phyloP scores from a whole-genome alignment of 805 yeast species.

The Lachancea waltii region DNA sequence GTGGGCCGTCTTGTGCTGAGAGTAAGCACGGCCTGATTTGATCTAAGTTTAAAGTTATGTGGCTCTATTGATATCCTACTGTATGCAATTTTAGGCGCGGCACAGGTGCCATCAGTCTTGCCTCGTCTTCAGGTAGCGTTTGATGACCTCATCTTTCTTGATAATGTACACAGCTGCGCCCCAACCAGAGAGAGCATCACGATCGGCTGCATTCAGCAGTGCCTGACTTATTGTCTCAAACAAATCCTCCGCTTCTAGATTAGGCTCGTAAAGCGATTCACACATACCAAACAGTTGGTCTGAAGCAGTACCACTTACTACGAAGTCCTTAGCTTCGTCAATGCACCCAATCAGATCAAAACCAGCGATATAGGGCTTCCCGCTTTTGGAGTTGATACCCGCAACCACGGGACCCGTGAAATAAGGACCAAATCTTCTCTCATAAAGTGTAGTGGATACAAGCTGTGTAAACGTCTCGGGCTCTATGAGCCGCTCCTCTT shows the following conservation, averaged over 20 bases:
- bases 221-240: slow-evolving; percentile 96
- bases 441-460: slow-evolving; percentile 84
- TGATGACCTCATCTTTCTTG: slow-evolving; percentile 85
- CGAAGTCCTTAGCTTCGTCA: slow-evolving; percentile 89
- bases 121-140: slow-evolving; percentile 84
- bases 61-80: not conserved
- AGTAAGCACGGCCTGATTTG: too few species aligned
- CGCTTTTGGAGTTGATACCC: slow-evolving; percentile 77
- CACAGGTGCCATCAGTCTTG: slow-evolving; percentile 58
- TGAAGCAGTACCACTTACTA: slow-evolving; percentile 93
- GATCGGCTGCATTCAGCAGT: slow-evolving; percentile 85
- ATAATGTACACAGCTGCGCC: slow-evolving; percentile 93
- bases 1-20: too few species aligned
- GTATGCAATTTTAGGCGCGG: slow-evolving; percentile 5
- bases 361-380: slow-evolving; percentile 87
- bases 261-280: slow-evolving; percentile 90
- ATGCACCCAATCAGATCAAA: slow-evolving; percentile 96
- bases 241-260: slow-evolving; percentile 87
- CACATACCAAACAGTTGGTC: slow-evolving; percentile 98
- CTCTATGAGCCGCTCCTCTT: slow-evolving; percentile 87
- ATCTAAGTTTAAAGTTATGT: not conserved
- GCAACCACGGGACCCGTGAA: slow-evolving; percentile 96
- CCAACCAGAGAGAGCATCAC: slow-evolving; percentile 98
- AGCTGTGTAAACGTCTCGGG: slow-evolving; percentile 91
- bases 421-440: slow-evolving; percentile 91